Evolutionary conservation across 106 monocot species (phyloP).

Genomic region (Dendrobium chrysotoxum): DNA sequence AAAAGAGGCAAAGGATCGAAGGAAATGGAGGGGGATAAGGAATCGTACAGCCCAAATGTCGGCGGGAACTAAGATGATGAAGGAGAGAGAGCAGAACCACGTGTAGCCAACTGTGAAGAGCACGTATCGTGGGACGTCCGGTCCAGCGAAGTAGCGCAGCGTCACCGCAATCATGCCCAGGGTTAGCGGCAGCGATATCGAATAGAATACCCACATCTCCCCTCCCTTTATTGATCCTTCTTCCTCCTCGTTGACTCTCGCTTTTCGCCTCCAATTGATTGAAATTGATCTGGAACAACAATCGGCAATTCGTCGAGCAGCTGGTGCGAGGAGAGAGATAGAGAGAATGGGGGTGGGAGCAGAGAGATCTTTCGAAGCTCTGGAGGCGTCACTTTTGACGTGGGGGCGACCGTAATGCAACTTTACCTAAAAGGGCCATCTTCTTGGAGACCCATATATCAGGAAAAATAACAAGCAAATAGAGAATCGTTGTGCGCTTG

Average conservation of each 20-base stretch:
- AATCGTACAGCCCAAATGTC: conserved; percentile 92
- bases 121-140: conserved; percentile 79
- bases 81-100: conserved; percentile 96
- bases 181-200: conserved; percentile 87
- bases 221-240: conserved; percentile 1
- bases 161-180: conserved; percentile 87
- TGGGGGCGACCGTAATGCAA: neutral
- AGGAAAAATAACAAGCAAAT: too few relatives aligned
- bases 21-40: neutral
- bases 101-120: conserved; percentile 88
- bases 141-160: conserved; percentile 90
- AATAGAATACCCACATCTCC: conserved; percentile 93
- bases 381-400: neutral
- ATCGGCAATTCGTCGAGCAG: neutral
- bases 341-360: neutral
- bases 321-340: neutral
- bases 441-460: too few relatives aligned
- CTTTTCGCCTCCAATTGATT: neutral
- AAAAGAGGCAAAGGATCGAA: neutral
- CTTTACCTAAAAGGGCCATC: neutral
- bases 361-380: neutral
- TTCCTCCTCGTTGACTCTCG: conserved; percentile 4
- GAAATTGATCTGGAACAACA: neutral
- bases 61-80: conserved; percentile 97
- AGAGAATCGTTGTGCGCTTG: too few relatives aligned